Percentiles rank a stretch among this genome's conserved stretches.
These are phyloP conservation scores for Hymenoscyphus fructigenus DNA, from an alignment of 2,329 filamentous ascomycete species.

Conservation along the genomic window DNA sequence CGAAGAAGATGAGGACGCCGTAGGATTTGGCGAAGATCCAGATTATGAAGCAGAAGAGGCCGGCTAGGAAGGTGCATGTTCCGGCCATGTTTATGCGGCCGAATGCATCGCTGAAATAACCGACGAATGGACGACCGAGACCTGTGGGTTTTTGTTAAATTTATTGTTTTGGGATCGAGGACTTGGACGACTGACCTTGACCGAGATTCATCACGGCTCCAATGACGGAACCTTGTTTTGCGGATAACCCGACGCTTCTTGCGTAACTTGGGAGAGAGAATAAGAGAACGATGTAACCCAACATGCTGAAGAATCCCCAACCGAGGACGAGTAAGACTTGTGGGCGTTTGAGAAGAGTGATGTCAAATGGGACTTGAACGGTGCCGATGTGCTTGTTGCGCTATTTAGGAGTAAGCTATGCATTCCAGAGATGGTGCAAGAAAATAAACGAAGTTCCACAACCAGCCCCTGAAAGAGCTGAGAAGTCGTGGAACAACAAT, in stretches of 20 bases:
- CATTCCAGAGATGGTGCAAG: not conserved
- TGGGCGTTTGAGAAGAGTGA: conserved; percentile 55
- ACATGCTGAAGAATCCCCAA: conserved; percentile 70
- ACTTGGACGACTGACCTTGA: conserved; percentile 39
- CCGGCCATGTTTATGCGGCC: conserved; percentile 73
- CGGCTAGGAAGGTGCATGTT: conserved; percentile 62
- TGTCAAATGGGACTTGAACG: conserved; percentile 66
- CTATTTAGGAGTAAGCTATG: conserved; percentile 1
- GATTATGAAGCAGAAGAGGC: conserved; percentile 65
- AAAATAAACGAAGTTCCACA: not conserved
- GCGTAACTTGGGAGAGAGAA: conserved; percentile 77
- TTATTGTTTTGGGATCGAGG: not conserved
- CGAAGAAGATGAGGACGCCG: conserved; percentile 69
- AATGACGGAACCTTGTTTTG: conserved; percentile 67
- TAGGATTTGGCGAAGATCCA: conserved; percentile 69
- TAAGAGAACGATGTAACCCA: conserved; percentile 74
- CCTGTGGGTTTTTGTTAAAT: conserved; percentile 37
- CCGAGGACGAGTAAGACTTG: conserved; percentile 65
- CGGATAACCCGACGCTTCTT: conserved; percentile 62
- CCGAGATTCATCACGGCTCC: conserved; percentile 71
- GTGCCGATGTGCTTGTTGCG: conserved; percentile 70
- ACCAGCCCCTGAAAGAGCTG: not conserved
- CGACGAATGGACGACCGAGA: conserved; percentile 69
- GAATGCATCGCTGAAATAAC: conserved; percentile 67
- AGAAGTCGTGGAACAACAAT: not conserved